These are phyloP conservation scores for Letharia lupina DNA, from an alignment of 495 filamentous ascomycete species.

Conservation along the genomic window DNA sequence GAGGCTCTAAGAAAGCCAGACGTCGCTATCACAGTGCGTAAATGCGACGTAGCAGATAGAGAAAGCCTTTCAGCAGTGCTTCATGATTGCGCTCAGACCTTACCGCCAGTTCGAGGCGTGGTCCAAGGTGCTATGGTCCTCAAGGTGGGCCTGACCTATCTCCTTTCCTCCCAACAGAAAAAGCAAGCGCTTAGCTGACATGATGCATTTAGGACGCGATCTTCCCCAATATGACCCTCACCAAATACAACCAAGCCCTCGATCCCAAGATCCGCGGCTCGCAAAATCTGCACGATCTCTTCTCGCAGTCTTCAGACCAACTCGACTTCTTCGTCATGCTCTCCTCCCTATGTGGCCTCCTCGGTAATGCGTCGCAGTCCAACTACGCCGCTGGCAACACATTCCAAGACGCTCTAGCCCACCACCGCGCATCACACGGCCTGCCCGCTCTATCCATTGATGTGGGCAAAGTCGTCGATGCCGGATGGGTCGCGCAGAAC, in stretches of 20 bases:
- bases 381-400: constrained; percentile 58
- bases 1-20: constrained; percentile 19
- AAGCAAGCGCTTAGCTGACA: not conserved
- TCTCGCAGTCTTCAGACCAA: constrained; percentile 9
- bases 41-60: constrained; percentile 38
- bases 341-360: constrained; percentile 51
- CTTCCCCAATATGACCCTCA: constrained; percentile 37
- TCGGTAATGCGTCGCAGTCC: constrained; percentile 53
- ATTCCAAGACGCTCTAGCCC: constrained; percentile 43
- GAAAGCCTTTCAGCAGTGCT: constrained; percentile 21
- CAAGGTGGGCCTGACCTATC: constrained; percentile 7
- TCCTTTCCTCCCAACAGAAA: not conserved
- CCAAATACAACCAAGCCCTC: constrained; percentile 33
- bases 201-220: constrained; percentile 29
- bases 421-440: constrained; percentile 25
- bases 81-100: constrained; percentile 5
- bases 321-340: constrained; percentile 63
- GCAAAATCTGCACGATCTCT: constrained; percentile 41
- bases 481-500: constrained; percentile 15
- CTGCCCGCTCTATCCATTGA: constrained; percentile 25
- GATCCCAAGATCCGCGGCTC: constrained; percentile 42
- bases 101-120: constrained; percentile 32
- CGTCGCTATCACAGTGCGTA: constrained; percentile 27
- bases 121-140: constrained; percentile 36
- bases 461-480: constrained; percentile 17